A percentile compares a stretch with the other conserved stretches of the same genome.
These are phyloP conservation scores for Acanthamoeba sp. DNA, from an alignment of 208 protist genomes.

Conservation along the genomic window DNA sequence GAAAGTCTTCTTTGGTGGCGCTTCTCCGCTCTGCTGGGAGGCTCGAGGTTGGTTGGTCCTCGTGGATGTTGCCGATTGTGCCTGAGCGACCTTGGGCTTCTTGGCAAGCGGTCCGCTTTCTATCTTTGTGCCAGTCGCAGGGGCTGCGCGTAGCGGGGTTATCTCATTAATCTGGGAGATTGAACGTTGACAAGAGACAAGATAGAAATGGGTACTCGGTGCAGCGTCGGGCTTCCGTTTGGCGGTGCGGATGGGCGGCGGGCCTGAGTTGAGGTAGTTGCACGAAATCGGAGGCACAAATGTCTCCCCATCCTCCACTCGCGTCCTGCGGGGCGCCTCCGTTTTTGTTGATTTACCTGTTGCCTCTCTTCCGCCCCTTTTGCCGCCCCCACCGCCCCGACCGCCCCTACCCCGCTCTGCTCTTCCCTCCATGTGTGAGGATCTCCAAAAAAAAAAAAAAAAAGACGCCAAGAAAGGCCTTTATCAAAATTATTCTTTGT, in stretches of 20 bases:
- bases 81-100: neutral
- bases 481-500: too few species aligned
- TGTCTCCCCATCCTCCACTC: neutral
- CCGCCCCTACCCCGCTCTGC: neutral
- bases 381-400: neutral
- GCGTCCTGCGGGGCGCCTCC: neutral
- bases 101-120: neutral
- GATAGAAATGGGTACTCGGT: neutral
- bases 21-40: too few species aligned
- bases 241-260: neutral
- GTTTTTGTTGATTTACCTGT: neutral
- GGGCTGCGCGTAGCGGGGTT: too few species aligned
- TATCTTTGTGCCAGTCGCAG: neutral
- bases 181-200: neutral
- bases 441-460: too few species aligned
- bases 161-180: too few species aligned
- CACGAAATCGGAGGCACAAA: neutral
- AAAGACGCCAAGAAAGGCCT: too few species aligned
- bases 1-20: neutral
- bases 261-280: constrained; percentile 1
- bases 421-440: neutral
- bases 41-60: neutral
- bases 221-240: neutral
- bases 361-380: neutral
- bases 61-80: too few species aligned